Evolutionary conservation across 768 basidiomycete species (phyloP).

Genomic region (Tulasnella sp.): DNA sequence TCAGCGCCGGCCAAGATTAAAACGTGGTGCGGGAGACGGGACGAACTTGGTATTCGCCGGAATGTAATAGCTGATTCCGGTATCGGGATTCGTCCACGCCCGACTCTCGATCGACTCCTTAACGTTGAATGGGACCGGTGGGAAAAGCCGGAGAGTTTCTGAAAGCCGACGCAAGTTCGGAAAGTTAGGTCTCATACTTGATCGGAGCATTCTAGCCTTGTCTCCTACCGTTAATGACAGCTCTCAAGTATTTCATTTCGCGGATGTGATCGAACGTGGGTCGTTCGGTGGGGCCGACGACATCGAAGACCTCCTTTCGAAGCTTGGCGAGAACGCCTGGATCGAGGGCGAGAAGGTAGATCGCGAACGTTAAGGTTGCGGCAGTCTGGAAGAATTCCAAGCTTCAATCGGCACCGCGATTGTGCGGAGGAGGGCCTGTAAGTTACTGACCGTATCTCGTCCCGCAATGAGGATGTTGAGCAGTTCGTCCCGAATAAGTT

Average conservation of each 20-base stretch:
- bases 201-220: neutral
- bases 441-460: conserved; percentile 65
- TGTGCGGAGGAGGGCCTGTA: neutral
- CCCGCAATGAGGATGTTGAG: conserved; percentile 77
- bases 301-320: conserved; percentile 54
- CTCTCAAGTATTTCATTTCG: conserved; percentile 66
- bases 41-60: conserved; percentile 34
- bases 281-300: conserved; percentile 50
- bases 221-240: conserved; percentile 61
- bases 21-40: neutral
- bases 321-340: conserved; percentile 53
- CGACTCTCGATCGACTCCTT: conserved; percentile 22
- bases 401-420: conserved; percentile 1
- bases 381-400: conserved; percentile 46
- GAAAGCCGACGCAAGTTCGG: conserved; percentile 12
- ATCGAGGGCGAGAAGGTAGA: conserved; percentile 60
- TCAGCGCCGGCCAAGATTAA: neutral
- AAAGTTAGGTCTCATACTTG: conserved; percentile 36
- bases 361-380: conserved; percentile 55
- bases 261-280: conserved; percentile 62
- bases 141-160: conserved; percentile 60
- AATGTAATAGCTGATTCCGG: conserved; percentile 34
- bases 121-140: conserved; percentile 46
- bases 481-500: conserved; percentile 73
- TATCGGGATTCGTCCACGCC: conserved; percentile 29